Evolutionary conservation across 306 rosid species (phyloP).

Genomic region (Quercus berberidifolia): DNA sequence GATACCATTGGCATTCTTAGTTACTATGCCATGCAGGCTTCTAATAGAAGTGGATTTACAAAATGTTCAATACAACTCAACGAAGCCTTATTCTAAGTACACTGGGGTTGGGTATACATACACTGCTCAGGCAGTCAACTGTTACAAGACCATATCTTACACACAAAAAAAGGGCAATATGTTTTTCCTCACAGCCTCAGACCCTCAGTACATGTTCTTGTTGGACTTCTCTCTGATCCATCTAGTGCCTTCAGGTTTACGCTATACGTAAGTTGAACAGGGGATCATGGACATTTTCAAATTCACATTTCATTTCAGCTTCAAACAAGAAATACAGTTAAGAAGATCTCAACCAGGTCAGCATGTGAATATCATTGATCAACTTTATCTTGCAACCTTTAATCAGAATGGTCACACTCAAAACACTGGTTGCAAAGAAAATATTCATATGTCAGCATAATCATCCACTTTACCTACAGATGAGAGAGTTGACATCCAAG

Average conservation of each 20-base stretch:
- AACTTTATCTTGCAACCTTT: background rate
- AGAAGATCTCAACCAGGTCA: background rate
- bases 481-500: slow-evolving; percentile 59
- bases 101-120: background rate
- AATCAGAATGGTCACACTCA: background rate
- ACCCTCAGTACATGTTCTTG: background rate
- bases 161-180: background rate
- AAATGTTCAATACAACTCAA: background rate
- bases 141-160: background rate
- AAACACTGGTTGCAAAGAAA: background rate
- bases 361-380: background rate
- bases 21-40: background rate
- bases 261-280: background rate
- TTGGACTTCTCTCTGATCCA: background rate
- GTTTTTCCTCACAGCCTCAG: background rate
- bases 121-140: background rate
- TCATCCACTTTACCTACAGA: slow-evolving; percentile 50
- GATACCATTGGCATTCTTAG: background rate
- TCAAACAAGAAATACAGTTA: background rate
- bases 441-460: slow-evolving; percentile 25
- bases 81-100: background rate
- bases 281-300: background rate
- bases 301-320: background rate
- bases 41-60: background rate
- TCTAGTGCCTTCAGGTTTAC: background rate